These are phyloP conservation scores for Clathrus columnatus DNA, from an alignment of 768 basidiomycete species.

Conservation along the genomic window DNA sequence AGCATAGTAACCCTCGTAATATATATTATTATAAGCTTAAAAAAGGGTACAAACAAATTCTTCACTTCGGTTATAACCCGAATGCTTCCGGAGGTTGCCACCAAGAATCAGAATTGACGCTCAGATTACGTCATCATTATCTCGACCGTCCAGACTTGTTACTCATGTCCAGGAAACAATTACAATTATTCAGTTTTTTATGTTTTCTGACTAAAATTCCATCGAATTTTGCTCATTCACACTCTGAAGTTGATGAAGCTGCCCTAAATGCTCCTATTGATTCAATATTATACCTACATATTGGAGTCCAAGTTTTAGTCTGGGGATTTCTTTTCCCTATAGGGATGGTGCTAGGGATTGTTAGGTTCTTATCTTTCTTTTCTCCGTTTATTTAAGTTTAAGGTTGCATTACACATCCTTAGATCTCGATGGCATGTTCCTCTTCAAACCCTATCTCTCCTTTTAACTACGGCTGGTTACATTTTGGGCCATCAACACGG, in stretches of 20 bases:
- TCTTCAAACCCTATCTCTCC: constrained; percentile 65
- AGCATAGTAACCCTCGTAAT: too few species aligned
- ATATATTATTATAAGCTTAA: too few species aligned
- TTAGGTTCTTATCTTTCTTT: constrained; percentile 18
- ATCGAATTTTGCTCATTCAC: constrained; percentile 43
- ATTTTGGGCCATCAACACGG: constrained; percentile 81
- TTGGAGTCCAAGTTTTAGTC: constrained; percentile 61
- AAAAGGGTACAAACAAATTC: too few species aligned
- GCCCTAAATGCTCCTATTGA: constrained; percentile 61
- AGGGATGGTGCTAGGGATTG: constrained; percentile 38
- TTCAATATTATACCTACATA: constrained; percentile 74
- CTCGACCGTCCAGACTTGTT: neutral
- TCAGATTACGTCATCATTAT: neutral
- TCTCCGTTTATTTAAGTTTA: neutral
- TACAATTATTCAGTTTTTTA: neutral
- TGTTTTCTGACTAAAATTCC: neutral
- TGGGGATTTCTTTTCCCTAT: constrained; percentile 87
- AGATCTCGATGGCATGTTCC: constrained; percentile 89
- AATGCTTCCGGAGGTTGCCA: too few species aligned
- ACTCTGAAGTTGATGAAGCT: constrained; percentile 61
- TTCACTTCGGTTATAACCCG: too few species aligned
- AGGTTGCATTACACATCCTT: constrained; percentile 64
- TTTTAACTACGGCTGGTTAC: constrained; percentile 63
- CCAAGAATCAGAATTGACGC: neutral
- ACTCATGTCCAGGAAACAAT: neutral